These are phyloP conservation scores for Mycena latifolia DNA, from an alignment of 768 basidiomycete genomes.

Conservation along the genomic window DNA sequence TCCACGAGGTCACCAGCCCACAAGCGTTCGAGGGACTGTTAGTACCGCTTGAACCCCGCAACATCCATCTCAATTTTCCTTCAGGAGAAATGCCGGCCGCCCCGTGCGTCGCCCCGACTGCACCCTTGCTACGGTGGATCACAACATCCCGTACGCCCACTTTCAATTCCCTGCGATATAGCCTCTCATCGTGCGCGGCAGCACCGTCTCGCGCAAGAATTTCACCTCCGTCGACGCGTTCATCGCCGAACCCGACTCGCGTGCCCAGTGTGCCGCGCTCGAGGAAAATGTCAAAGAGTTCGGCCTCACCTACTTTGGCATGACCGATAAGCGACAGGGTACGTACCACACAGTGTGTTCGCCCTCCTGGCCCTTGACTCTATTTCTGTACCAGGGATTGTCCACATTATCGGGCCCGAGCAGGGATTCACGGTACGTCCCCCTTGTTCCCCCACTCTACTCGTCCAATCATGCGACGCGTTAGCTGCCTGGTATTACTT, in stretches of 20 bases:
- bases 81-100: constrained; percentile 78
- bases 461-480: constrained; percentile 16
- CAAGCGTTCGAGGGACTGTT: constrained; percentile 93
- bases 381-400: constrained; percentile 65
- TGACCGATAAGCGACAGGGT: constrained; percentile 92
- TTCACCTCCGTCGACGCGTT: constrained; percentile 80
- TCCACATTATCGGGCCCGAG: constrained; percentile 93
- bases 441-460: not conserved
- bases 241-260: constrained; percentile 87
- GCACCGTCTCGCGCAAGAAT: constrained; percentile 80
- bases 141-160: constrained; percentile 82
- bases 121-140: constrained; percentile 90
- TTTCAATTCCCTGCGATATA: not conserved
- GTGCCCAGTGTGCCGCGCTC: constrained; percentile 85
- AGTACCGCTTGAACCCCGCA: constrained; percentile 41
- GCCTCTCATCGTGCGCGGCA: constrained; percentile 43
- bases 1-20: constrained; percentile 95
- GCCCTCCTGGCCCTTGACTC: too few relatives aligned
- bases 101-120: constrained; percentile 88
- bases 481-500: constrained; percentile 81
- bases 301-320: constrained; percentile 91
- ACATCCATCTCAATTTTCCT: constrained; percentile 20
- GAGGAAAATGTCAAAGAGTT: constrained; percentile 94
- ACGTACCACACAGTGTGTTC: too few relatives aligned
- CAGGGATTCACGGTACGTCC: constrained; percentile 88